These are phyloP conservation scores for Ceratocystis diversiconidia DNA, from an alignment of 2,329 filamentous ascomycete genomes.

Conservation along the genomic window DNA sequence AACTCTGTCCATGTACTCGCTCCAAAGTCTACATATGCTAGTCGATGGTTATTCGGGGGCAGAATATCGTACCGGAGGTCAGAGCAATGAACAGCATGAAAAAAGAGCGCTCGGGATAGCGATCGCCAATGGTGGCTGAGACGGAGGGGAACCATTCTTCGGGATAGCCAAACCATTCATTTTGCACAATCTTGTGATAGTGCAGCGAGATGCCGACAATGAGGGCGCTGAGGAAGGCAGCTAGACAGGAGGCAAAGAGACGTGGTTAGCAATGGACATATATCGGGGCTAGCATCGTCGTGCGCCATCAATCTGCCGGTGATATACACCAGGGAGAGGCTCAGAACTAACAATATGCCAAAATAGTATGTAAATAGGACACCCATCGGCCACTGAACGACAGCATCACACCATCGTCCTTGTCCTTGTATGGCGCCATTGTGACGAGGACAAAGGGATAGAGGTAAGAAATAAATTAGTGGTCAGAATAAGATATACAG, in stretches of 20 bases:
- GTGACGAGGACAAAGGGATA: neutral
- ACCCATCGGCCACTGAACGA: conserved; percentile 78
- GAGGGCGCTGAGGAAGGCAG: conserved; percentile 75
- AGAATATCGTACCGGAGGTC: conserved; percentile 54
- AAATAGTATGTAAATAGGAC: conserved; percentile 69
- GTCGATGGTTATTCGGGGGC: neutral
- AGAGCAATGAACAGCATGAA: conserved; percentile 97
- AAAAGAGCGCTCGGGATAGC: conserved; percentile 89
- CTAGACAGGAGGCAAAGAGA: conserved; percentile 28
- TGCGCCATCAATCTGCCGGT: neutral
- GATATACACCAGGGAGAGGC: neutral
- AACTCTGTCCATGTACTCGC: neutral
- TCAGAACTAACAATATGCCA: conserved; percentile 59
- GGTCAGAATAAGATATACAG: neutral
- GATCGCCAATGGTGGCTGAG: conserved; percentile 90
- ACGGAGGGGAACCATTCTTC: conserved; percentile 96
- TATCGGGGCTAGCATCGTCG: neutral
- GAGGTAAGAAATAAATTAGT: conserved; percentile 1
- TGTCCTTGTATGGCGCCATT: conserved; percentile 49
- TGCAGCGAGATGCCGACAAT: conserved; percentile 69
- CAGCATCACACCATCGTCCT: conserved; percentile 44
- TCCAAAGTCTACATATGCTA: neutral
- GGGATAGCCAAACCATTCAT: conserved; percentile 89
- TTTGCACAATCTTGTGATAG: conserved; percentile 94
- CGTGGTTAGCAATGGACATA: conserved; percentile 1